Evolutionary conservation across 352 stramenopile genomes (phyloP), one percentile per base, ranked within the genome.

Genomic region (Labyrinthula sp.): DNA sequence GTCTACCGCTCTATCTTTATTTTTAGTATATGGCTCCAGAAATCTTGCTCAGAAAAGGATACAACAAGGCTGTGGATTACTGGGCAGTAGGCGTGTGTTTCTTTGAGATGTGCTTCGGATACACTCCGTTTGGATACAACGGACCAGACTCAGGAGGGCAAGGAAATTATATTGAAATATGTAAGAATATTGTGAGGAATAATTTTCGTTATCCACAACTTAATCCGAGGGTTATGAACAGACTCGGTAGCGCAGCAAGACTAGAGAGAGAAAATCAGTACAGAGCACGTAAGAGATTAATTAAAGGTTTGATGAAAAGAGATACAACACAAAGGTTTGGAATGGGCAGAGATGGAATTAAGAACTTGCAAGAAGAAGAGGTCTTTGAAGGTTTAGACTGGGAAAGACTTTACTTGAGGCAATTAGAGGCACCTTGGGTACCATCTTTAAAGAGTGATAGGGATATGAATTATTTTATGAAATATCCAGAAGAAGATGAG

Each of bases 21-120:
- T n/a, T n/a, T n/a, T n/a, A 90, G 58, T 90, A 90, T 48, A 54
- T 90, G 2, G 73, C 78, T 1, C 78, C 78, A 8, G 78, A 90
- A 61, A 57, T 90, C 14, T 73, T 90, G 31, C 62, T 84, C 4
- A 76, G 74, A 30, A 81, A 81, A 48, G 81, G 82, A 54, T 79
- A 94, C 67, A 82, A 84, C 60, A 83, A 81, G 56, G 79, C 75
- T 29, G 80, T 93, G n/a, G 82, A 94, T 64, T 90, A 89, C 63
- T 94, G 83, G 83, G 81, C 83, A 0, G 77, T 89, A 29, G 83
- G 83, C 33, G 69, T 92, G 8, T 64, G 93, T 23, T 79, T 90
- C 40, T 93, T 89, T 61, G 81, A 94, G 60, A 89, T 93, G 78
- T 57, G 89, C 33, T 75, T 85, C 8, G 79, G 81, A 14, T 68